Evolutionary conservation across 176 grass and related monocot genomes (phyloP), one percentile per base, ranked within the genome.

Genomic region (Stipa capillata): DNA sequence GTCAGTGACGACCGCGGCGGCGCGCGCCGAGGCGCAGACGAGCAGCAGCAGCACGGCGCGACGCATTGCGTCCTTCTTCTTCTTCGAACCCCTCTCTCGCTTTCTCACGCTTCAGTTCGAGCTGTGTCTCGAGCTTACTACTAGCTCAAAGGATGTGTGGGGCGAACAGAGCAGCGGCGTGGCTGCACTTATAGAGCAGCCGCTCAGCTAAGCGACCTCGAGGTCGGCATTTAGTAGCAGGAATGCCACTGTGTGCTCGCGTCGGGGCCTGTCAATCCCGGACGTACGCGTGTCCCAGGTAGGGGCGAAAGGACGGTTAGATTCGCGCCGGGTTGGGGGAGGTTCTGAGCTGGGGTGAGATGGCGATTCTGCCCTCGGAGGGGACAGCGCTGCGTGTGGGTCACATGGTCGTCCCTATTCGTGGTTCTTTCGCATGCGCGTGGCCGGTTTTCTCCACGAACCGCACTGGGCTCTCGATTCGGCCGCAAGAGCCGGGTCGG

Each of bases 1-100:
- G 73, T 91, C 85, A 29, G 85, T 63, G 78, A 91, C 33, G 78
- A 31, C 82, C 4, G 80, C 77, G 21, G 85, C 78, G 55, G 36
- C 58, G 12, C 32, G 78, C 79, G 76, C 78, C 28, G 67, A 78
- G 35, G 51, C 60, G 78, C 73, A 91, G 51, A 79, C 28, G 24
- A 91, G 41, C 77, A 85, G 28, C 15, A 34, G 5, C 42, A 73
- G 8, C 21, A 45, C 78, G 50, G 24, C 69, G 32, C 52, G 39
- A 2, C 87, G 76, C 87, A 85, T 80, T 40, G 33, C 20, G 32
- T 2, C 64, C 15, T 8, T n/a, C 8, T 51, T 0, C 15, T 13
- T 0, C 27, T 12, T 28, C 15, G n/a, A n/a, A n/a, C n/a, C 47
- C 28, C 47, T 16, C 4, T 5, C 9, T 29, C 8, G 2, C 21